Conservation (phyloP, 306 rosid genomes). For the Gastrolobium bilobum region DNA sequence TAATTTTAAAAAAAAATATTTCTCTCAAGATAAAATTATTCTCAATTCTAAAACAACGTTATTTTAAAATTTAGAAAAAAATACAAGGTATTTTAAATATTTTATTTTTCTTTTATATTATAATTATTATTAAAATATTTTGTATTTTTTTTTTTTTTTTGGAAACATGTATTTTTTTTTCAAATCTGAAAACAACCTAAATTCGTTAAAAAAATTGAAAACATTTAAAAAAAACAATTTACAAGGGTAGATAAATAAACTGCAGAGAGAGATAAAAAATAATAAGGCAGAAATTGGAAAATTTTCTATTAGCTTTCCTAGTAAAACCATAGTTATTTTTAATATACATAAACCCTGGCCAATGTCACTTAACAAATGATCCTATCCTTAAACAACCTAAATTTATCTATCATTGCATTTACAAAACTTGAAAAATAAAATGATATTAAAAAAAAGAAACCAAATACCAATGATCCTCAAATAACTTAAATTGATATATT, state of each 20-base stretch:
- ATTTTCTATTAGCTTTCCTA: slow-evolving; percentile 52
- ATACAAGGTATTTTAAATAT: too few species aligned
- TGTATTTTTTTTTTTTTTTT: too few species aligned
- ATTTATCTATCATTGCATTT: slow-evolving; percentile 66
- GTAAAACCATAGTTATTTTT: slow-evolving; percentile 49
- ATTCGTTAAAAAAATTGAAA: too few species aligned
- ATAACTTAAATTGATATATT: slow-evolving; percentile 73
- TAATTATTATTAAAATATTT: too few species aligned
- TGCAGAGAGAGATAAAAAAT: background rate
- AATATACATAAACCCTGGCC: slow-evolving; percentile 66
- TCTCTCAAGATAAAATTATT: too few species aligned
- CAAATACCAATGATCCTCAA: slow-evolving; percentile 35
- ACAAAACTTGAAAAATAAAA: slow-evolving; percentile 54
- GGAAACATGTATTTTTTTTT: too few species aligned
- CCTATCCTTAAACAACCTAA: slow-evolving; percentile 52
- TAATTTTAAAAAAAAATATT: too few species aligned
- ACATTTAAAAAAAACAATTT: background rate
- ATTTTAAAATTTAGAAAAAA: too few species aligned
- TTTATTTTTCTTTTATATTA: too few species aligned
- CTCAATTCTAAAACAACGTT: too few species aligned
- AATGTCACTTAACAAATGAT: slow-evolving; percentile 50
- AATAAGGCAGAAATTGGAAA: slow-evolving; percentile 29
- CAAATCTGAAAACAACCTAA: too few species aligned
- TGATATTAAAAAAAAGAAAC: slow-evolving; percentile 32
- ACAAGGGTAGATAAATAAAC: background rate